Base-by-base conservation (phyloP, 2,329 filamentous ascomycete species). In the Exophiala sp. region DNA sequence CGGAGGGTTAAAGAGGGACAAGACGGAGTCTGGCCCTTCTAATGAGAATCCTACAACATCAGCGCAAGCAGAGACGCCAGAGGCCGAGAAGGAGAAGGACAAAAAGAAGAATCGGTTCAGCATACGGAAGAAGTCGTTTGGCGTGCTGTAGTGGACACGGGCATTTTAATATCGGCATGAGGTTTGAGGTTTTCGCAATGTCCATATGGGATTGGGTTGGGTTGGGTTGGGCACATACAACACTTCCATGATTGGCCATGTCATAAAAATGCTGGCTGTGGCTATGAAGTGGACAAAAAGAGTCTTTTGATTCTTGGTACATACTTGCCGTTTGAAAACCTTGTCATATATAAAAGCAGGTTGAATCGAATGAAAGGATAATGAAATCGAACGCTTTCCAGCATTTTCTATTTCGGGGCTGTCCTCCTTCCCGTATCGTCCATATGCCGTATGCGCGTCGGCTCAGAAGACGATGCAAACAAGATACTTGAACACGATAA, bases 41-140 rank as follows among this genome's bases (percentile, higher is more conserved):
- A 51, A 57, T 7, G 57, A 60, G 21, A 39, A 57, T 39, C 42
- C 52, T 16, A 35, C 48, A 24, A 35, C 53, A 10, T 41, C 51
- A 9, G 40, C 52, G 12, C 54, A 54, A 24, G 35, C 48, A n/a
- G 43, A 46, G 5, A 12, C 62, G 29, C 40, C 51, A 11, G 54
- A 55, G 12, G 52, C 42, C 14, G 35, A 38, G 20, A 59, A 57
- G 48, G 57, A 59, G 4, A 71, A 69, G 57, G 71, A 74, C 38
- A 71, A 67, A 44, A 66, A 64, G 59, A 73, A 68, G 65, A 71
- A 69, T 57, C 70, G 69, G 36, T 75, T 75, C 63, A 73, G 71
- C 49, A 62, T 75, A 50, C 64, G 71, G 45, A 75, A 73, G 62
- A 75, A 73, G 59, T 72, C 70, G 5, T 75, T 74, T 52, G 72